A percentile compares a stretch with the other conserved stretches of the same genome.
These are phyloP conservation scores for Rhizophagus prolifer DNA, from an alignment of 192 early-diverging fungal genomes.

Conservation along the genomic window DNA sequence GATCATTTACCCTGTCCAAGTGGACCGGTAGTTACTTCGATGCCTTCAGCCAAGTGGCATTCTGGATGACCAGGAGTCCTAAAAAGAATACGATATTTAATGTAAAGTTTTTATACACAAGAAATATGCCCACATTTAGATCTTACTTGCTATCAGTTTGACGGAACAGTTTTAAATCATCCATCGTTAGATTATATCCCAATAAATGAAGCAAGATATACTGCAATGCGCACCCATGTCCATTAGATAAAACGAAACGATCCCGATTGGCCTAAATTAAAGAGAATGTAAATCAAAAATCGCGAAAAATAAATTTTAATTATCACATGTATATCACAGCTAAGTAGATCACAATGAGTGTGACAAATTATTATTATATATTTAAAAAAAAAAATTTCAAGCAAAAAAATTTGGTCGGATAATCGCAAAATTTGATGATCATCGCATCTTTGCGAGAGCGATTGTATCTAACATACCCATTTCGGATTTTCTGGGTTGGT, in stretches of 20 bases:
- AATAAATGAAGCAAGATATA: slow-evolving; percentile 87
- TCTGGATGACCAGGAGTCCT: slow-evolving; percentile 98
- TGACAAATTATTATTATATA: neutral
- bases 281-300: neutral
- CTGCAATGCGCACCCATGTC: slow-evolving; percentile 93
- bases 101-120: neutral
- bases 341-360: neutral
- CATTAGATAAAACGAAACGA: slow-evolving; percentile 97
- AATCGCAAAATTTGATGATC: neutral
- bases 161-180: slow-evolving; percentile 91
- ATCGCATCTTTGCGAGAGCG: no score
- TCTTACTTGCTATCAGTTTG: slow-evolving; percentile 78
- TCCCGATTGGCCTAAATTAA: slow-evolving; percentile 77
- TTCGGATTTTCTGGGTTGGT: slow-evolving; percentile 85
- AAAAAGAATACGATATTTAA: neutral
- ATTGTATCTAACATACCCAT: slow-evolving; percentile 61
- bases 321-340: neutral
- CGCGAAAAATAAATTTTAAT: neutral
- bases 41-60: slow-evolving; percentile 77
- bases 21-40: slow-evolving; percentile 89
- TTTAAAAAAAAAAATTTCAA: no score
- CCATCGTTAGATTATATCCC: slow-evolving; percentile 84
- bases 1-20: slow-evolving; percentile 41
- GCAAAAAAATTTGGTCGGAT: neutral
- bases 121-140: neutral